Evolutionary conservation across 257 asterid genomes (phyloP).

Genomic region (Prunella vulgaris): DNA sequence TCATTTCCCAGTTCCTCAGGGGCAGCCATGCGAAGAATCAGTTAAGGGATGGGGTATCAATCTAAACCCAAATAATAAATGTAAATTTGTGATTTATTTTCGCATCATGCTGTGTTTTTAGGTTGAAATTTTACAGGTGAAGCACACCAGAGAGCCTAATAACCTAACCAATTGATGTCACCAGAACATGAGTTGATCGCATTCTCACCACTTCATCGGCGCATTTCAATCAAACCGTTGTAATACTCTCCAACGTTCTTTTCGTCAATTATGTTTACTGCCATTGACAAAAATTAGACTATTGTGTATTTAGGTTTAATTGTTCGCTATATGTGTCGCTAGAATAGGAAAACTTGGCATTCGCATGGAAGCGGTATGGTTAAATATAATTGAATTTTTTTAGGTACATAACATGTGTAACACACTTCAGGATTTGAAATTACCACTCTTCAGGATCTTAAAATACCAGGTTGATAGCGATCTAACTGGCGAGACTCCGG

Average conservation of each 20-base stretch:
- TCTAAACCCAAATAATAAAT: too few relatives aligned
- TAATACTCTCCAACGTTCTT: constrained; percentile 25
- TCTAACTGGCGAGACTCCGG: too few relatives aligned
- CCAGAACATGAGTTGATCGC: constrained; percentile 71
- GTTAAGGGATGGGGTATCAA: too few relatives aligned
- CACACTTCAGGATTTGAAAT: background rate
- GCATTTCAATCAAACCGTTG: constrained; percentile 75
- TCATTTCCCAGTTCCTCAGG: too few relatives aligned
- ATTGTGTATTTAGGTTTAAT: background rate
- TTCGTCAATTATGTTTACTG: background rate
- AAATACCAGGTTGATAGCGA: too few relatives aligned
- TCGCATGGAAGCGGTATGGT: background rate
- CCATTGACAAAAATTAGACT: background rate
- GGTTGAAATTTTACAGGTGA: too few relatives aligned
- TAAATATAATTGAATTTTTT: background rate
- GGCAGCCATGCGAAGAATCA: too few relatives aligned
- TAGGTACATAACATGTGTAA: constrained; percentile 7
- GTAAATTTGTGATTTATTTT: too few relatives aligned
- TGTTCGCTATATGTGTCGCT: background rate
- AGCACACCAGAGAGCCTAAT: too few relatives aligned
- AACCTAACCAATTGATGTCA: constrained; percentile 52
- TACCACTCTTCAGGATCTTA: too few relatives aligned
- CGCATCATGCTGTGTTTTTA: too few relatives aligned
- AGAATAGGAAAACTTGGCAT: background rate
- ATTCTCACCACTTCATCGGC: constrained; percentile 72